A percentile compares a stretch with the other conserved stretches of the same genome.
Evolutionary conservation across 1,284 basidiomycete species (phyloP).

Genomic region (Anthracocystis setariae): DNA sequence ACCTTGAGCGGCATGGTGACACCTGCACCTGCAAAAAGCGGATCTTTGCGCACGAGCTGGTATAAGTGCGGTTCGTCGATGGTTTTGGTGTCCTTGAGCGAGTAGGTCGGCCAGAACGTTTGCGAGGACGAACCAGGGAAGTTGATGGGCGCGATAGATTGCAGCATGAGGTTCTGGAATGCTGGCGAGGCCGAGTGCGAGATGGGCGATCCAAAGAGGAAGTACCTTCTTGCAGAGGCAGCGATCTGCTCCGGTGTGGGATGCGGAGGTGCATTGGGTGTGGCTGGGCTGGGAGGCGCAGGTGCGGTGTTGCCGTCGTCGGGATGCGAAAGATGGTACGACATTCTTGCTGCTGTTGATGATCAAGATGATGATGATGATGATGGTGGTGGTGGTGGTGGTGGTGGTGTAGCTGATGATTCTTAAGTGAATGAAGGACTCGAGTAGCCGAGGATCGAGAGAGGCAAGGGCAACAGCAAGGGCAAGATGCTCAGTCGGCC

Average conservation of each 20-base stretch:
- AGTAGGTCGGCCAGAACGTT: conserved; percentile 37
- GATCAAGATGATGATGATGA: neutral
- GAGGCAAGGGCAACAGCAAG: no score
- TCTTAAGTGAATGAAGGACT: neutral
- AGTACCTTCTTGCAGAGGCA: conserved; percentile 41
- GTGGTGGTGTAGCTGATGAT: no score
- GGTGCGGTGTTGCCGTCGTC: conserved; percentile 1
- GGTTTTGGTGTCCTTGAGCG: conserved; percentile 47
- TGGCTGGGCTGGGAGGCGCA: neutral
- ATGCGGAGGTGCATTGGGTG: conserved; percentile 30
- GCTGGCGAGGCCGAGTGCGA: conserved; percentile 53
- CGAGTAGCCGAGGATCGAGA: neutral
- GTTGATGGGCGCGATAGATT: conserved; percentile 27
- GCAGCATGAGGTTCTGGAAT: conserved; percentile 53
- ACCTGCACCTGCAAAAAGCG: conserved; percentile 41
- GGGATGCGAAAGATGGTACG: conserved; percentile 19
- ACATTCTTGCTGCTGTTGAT: conserved; percentile 10
- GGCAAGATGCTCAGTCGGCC: no score
- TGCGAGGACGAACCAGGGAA: conserved; percentile 25
- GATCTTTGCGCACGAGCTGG: conserved; percentile 37
- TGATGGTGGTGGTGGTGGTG: neutral
- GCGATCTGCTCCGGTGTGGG: conserved; percentile 42
- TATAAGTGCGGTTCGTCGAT: conserved; percentile 45
- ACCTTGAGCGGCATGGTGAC: conserved; percentile 59
- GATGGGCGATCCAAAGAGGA: conserved; percentile 54